These are phyloP conservation scores for Quillaja saponaria DNA, from an alignment of 306 rosid genomes.

Conservation along the genomic window DNA sequence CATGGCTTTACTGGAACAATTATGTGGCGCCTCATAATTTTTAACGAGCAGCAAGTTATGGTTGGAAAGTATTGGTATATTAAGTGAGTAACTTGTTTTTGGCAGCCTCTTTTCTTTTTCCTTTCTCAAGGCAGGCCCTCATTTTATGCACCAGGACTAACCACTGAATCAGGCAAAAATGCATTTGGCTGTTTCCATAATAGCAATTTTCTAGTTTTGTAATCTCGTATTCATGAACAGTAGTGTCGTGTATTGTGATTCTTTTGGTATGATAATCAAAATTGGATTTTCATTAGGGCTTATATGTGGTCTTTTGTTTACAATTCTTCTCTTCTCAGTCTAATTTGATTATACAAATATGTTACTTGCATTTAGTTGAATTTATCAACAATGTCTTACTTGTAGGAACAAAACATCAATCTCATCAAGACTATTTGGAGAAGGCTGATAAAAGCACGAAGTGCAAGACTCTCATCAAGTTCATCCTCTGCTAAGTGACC, in stretches of 20 bases:
- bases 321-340: neutral
- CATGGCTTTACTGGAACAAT: too few species aligned
- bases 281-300: neutral
- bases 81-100: neutral
- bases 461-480: conserved; percentile 81
- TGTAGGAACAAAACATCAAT: conserved; percentile 76
- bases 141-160: too few species aligned
- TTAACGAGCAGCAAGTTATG: neutral
- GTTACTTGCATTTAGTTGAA: conserved; percentile 8
- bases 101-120: neutral
- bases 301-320: too few species aligned
- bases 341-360: neutral
- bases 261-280: neutral
- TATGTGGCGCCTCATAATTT: neutral
- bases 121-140: too few species aligned
- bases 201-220: neutral
- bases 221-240: neutral
- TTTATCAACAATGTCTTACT: conserved; percentile 24
- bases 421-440: conserved; percentile 97
- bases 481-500: conserved; percentile 67
- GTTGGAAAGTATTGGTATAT: neutral
- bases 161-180: neutral
- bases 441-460: conserved; percentile 92
- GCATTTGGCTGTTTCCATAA: neutral
- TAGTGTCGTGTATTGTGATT: too few species aligned